Evolutionary conservation across 805 yeast species (phyloP).

Genomic region (Kodamaea fukazawae): DNA sequence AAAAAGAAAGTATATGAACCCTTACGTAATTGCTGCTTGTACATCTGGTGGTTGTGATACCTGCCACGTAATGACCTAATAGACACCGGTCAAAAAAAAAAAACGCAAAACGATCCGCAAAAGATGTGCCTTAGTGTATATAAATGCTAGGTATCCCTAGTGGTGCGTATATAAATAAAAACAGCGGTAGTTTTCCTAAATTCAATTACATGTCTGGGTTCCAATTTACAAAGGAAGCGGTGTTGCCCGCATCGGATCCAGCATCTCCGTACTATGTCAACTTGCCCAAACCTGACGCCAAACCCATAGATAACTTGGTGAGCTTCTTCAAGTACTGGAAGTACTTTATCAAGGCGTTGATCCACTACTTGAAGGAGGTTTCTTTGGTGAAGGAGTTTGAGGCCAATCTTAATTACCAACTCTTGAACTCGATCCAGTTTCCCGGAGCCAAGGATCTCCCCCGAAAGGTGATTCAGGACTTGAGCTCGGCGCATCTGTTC

Average conservation of each 20-base stretch:
- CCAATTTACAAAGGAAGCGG: conserved; percentile 11
- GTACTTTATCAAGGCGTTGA: conserved; percentile 35
- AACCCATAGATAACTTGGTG: conserved; percentile 39
- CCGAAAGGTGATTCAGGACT: conserved; percentile 12
- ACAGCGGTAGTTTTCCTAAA: too few species aligned
- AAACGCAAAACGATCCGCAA: too few species aligned
- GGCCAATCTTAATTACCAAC: conserved; percentile 35
- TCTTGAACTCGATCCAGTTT: conserved; percentile 37
- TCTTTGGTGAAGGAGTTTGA: conserved; percentile 46
- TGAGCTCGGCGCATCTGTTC: background rate
- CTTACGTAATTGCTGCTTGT: too few species aligned
- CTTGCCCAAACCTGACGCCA: conserved; percentile 37
- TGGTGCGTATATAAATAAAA: too few species aligned
- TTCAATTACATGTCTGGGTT: conserved; percentile 7
- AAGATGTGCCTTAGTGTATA: too few species aligned
- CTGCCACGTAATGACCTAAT: too few species aligned
- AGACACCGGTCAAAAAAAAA: too few species aligned
- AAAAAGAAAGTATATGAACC: too few species aligned
- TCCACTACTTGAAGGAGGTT: conserved; percentile 41
- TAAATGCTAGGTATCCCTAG: too few species aligned
- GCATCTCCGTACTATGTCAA: conserved; percentile 38
- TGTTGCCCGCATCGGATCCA: conserved; percentile 33
- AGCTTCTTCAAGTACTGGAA: conserved; percentile 41
- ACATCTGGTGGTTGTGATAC: too few species aligned
- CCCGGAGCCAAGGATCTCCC: conserved; percentile 47